phyloP scores from a whole-genome alignment of 2,329 filamentous ascomycete species.

The Ophiostoma ulmi region DNA sequence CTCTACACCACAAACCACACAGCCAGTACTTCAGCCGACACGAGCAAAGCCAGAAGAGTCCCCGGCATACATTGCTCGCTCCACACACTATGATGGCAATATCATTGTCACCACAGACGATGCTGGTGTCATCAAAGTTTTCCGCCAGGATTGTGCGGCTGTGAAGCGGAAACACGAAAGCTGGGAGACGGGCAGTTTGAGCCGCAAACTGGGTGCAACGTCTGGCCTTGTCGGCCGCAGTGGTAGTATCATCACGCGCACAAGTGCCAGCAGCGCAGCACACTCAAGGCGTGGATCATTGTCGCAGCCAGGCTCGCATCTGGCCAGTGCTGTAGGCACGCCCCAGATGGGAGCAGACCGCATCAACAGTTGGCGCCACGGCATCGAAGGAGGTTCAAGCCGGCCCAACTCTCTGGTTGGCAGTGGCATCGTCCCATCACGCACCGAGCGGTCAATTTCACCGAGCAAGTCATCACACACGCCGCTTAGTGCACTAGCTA shows the following conservation, averaged over 20 bases:
- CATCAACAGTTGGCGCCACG: conserved; percentile 83
- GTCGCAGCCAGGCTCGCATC: conserved; percentile 38
- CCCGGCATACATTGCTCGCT: conserved; percentile 71
- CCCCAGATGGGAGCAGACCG: conserved; percentile 52
- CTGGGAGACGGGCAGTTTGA: conserved; percentile 73
- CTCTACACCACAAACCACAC: conserved; percentile 21
- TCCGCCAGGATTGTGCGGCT: conserved; percentile 88
- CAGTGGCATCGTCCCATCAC: conserved; percentile 33
- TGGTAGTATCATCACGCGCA: conserved; percentile 52
- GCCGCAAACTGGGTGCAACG: conserved; percentile 57
- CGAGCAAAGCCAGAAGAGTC: conserved; percentile 56
- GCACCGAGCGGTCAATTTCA: conserved; percentile 53
- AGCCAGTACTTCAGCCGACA: not conserved
- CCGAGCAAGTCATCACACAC: conserved; percentile 44
- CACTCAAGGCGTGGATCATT: conserved; percentile 54
- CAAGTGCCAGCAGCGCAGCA: conserved; percentile 44
- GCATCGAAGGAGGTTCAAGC: conserved; percentile 41
- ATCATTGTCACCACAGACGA: conserved; percentile 91
- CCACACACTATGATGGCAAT: conserved; percentile 72
- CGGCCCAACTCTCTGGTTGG: conserved; percentile 36
- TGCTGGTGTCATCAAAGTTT: conserved; percentile 84
- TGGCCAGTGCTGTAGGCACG: not conserved
- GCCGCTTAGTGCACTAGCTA: conserved; percentile 36
- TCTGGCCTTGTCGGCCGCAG: conserved; percentile 55
- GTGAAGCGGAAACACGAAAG: conserved; percentile 69